Percentiles rank a stretch among this genome's conserved stretches.
Conservation (phyloP, 2,329 filamentous ascomycete species). For the Penicillium aurantiogriseum region DNA sequence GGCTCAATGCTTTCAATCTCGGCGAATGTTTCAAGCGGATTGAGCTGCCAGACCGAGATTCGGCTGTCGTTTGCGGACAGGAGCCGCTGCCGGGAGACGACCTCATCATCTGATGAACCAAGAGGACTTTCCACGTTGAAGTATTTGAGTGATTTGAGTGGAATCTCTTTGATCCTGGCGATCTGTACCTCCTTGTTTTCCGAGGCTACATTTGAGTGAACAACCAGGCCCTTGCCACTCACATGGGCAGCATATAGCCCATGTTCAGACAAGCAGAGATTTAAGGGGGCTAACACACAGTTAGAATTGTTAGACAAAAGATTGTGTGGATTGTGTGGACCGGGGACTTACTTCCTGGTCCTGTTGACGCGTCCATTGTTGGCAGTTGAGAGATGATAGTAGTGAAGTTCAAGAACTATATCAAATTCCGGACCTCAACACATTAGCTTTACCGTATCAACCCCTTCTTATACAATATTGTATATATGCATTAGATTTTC, state of each 20-base stretch:
- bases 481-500: background rate
- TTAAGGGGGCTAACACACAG: slow-evolving; percentile 13
- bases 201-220: slow-evolving; percentile 32
- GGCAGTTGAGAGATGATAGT: background rate
- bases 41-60: slow-evolving; percentile 38
- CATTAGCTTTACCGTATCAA: background rate
- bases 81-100: slow-evolving; percentile 30
- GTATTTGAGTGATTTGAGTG: slow-evolving; percentile 34
- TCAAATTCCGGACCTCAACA: background rate
- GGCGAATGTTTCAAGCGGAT: slow-evolving; percentile 38
- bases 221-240: slow-evolving; percentile 33
- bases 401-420: background rate
- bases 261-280: slow-evolving; percentile 32
- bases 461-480: background rate
- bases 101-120: slow-evolving; percentile 1
- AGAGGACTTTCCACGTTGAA: slow-evolving; percentile 7
- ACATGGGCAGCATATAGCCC: slow-evolving; percentile 31
- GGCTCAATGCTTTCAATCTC: slow-evolving; percentile 44
- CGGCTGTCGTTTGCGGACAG: slow-evolving; percentile 36
- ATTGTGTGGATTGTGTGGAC: background rate
- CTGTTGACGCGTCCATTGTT: slow-evolving; percentile 31
- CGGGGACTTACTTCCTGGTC: slow-evolving; percentile 25
- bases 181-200: slow-evolving; percentile 34
- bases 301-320: background rate
- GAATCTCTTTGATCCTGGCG: slow-evolving; percentile 33